Percentiles rank a stretch among this genome's conserved stretches.
These are phyloP conservation scores for Nepenthes gracilis DNA, from an alignment of 148 eudicot species.

Conservation along the genomic window DNA sequence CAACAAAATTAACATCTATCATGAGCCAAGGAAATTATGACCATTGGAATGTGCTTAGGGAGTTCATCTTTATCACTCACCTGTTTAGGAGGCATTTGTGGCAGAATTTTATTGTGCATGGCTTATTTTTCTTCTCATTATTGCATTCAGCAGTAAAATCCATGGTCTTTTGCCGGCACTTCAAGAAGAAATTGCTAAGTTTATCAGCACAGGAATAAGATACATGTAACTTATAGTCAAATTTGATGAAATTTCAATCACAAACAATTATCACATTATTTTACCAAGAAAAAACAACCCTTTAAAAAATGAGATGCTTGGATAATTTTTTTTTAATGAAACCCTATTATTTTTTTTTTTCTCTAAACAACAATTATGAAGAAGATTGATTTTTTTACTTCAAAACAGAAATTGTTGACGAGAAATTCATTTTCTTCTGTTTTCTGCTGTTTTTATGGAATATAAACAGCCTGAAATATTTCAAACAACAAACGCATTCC, in stretches of 20 bases:
- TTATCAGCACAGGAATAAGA: constrained; percentile 1
- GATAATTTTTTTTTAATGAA: no score
- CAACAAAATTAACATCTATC: neutral
- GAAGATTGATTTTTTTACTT: no score
- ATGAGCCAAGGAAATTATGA: neutral
- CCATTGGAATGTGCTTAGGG: neutral
- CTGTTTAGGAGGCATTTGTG: constrained; percentile 82
- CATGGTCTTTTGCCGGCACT: constrained; percentile 92
- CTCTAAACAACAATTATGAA: no score
- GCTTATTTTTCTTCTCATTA: constrained; percentile 44
- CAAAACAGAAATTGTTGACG: no score
- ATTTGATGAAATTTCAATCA: neutral
- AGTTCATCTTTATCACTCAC: constrained; percentile 15
- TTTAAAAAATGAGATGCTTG: no score
- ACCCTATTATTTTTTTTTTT: no score
- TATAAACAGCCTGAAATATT: neutral
- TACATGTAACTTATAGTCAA: neutral
- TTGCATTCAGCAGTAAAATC: constrained; percentile 61
- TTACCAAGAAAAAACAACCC: no score
- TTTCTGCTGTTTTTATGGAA: neutral
- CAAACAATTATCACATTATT: neutral
- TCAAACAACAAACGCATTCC: neutral
- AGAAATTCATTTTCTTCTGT: no score
- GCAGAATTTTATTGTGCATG: constrained; percentile 52
- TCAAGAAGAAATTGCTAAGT: constrained; percentile 2